These are phyloP conservation scores for Terana coerulea DNA, from an alignment of 768 basidiomycete genomes.

Conservation along the genomic window DNA sequence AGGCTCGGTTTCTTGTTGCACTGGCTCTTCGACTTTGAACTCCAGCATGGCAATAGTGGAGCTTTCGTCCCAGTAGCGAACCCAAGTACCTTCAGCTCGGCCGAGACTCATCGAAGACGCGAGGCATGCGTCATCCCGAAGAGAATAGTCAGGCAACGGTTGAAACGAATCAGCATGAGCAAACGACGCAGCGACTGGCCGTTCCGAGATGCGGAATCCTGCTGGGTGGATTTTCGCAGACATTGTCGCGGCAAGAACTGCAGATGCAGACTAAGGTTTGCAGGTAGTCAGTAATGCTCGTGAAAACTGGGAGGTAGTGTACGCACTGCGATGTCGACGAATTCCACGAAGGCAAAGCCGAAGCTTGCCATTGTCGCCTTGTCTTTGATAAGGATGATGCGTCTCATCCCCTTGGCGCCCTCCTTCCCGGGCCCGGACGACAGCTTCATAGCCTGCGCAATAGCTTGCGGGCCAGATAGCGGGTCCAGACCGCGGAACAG, in stretches of 20 bases:
- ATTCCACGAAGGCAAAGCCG: slow-evolving; percentile 94
- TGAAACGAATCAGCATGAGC: slow-evolving; percentile 91
- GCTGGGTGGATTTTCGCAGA: slow-evolving; percentile 82
- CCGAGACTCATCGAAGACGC: slow-evolving; percentile 65
- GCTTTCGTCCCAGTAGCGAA: slow-evolving; percentile 90
- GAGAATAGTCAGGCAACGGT: slow-evolving; percentile 67
- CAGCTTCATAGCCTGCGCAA: slow-evolving; percentile 76
- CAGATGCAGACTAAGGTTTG: slow-evolving; percentile 66
- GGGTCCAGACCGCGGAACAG: slow-evolving; percentile 90
- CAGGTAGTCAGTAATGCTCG: slow-evolving; percentile 14
- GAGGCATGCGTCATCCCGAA: slow-evolving; percentile 75
- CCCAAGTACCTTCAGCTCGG: slow-evolving; percentile 68
- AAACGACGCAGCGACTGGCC: slow-evolving; percentile 88
- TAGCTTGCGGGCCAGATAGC: slow-evolving; percentile 82
- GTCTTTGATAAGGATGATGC: slow-evolving; percentile 88
- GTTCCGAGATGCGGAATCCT: slow-evolving; percentile 91
- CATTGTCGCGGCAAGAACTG: slow-evolving; percentile 82
- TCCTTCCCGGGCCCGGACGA: slow-evolving; percentile 77
- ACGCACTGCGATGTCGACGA: slow-evolving; percentile 76
- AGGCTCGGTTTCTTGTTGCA: slow-evolving; percentile 31
- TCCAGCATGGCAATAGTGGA: slow-evolving; percentile 73
- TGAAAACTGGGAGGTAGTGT: background rate
- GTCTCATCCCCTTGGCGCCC: slow-evolving; percentile 82
- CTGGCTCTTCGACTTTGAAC: slow-evolving; percentile 70
- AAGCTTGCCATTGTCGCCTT: slow-evolving; percentile 83